Evolutionary conservation across 352 stramenopile species (phyloP), one percentile per base, ranked within the genome.

Genomic region (Globisporangium cystogenes): DNA sequence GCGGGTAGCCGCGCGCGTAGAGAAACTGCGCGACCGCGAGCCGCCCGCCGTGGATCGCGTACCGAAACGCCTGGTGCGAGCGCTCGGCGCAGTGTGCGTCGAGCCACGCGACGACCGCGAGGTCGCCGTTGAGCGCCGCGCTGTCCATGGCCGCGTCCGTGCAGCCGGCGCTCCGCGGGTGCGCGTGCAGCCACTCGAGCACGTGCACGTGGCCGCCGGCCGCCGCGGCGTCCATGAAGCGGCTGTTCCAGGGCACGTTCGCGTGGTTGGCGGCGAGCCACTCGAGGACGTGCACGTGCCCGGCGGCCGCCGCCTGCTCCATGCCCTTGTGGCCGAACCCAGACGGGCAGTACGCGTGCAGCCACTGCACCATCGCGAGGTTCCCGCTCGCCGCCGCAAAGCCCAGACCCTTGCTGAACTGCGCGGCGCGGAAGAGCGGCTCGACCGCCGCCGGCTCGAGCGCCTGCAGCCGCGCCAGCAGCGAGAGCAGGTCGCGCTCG

Each of bases 71-170:
- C 20, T 57, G 46, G 31, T 37, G 43, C 16, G 55, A 54, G 21
- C 52, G 36, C 16, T 64, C 57, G 8, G 23, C 16, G 36, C 41
- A 36, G 35, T 49, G 27, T 6, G 23, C 31, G 29, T 69, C 53
- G 18, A 69, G n/a, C 62, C 57, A 67, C 29, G 60, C 16, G 26
- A 67, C 48, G n/a, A 67, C 36, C 21, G 57, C 51, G 20, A 67
- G 45, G 24, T 67, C 48, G 2, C 59, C 58, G 6, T 60, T 36
- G 8, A 58, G 39, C 12, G 57, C 59, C n/a, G 60, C 60, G 43
- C 37, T 56, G 42, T 68, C 58, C 58, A 68, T 68, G 1, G 59
- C 53, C 10, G 49, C 53, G 15, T 53, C 35, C 29, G 59, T 60
- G 45, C 54, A 52, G 14, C 62, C 45, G 15, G 51, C 48, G 26